Evolutionary conservation across 2,329 filamentous ascomycete genomes (phyloP).

Genomic region (Neofusicoccum kwambonambiense): DNA sequence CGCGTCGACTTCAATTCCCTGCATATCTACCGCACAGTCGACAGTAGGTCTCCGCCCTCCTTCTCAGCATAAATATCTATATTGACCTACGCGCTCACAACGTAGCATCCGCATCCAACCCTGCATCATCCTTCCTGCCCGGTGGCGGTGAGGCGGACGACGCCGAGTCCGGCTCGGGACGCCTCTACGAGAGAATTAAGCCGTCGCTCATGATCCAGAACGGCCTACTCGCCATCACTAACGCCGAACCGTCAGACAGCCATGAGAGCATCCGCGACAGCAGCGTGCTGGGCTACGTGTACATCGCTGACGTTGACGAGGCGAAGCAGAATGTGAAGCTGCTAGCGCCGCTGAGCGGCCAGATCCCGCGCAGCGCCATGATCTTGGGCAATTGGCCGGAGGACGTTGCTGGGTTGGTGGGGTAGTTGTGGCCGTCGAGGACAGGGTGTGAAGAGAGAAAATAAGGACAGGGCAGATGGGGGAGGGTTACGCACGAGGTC

Average conservation of each 20-base stretch:
- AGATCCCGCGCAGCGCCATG: conserved; percentile 75
- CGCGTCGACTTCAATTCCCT: conserved; percentile 75
- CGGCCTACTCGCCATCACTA: conserved; percentile 80
- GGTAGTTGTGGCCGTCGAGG: background rate
- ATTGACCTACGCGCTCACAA: background rate
- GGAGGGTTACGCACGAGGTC: background rate
- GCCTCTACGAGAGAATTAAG: conserved; percentile 61
- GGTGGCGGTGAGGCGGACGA: conserved; percentile 51
- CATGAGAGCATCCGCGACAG: conserved; percentile 74
- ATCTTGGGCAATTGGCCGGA: conserved; percentile 87
- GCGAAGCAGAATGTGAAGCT: conserved; percentile 77
- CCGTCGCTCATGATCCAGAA: conserved; percentile 71
- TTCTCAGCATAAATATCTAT: too few relatives aligned
- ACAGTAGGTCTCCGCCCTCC: conserved; percentile 47
- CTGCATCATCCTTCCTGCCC: conserved; percentile 30
- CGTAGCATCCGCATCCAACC: background rate
- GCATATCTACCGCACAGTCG: conserved; percentile 67
- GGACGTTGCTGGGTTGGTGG: conserved; percentile 71
- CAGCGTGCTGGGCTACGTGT: conserved; percentile 87
- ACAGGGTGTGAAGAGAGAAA: background rate
- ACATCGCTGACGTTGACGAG: conserved; percentile 88
- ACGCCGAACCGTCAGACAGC: conserved; percentile 67
- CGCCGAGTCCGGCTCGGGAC: conserved; percentile 37
- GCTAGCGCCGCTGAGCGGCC: conserved; percentile 78
- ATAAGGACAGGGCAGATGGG: background rate